These are phyloP conservation scores for Ganoderma lingzhi DNA, from an alignment of 1,284 basidiomycete species.

Conservation along the genomic window DNA sequence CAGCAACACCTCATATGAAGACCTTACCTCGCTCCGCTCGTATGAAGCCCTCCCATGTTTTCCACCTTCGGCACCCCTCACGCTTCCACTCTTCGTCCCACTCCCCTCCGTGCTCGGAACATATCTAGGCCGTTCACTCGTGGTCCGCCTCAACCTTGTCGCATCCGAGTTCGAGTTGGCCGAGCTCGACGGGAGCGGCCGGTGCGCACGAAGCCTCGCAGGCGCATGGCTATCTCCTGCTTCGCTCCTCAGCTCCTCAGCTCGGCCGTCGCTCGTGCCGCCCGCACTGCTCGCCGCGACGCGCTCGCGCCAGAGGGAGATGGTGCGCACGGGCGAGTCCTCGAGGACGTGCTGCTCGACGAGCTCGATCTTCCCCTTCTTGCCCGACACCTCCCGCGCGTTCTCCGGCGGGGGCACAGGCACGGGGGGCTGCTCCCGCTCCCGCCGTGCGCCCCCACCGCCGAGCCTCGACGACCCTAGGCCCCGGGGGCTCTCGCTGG, in stretches of 20 bases:
- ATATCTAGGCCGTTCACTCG: constrained; percentile 29
- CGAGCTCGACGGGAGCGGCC: constrained; percentile 34
- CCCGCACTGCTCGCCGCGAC: constrained; percentile 42
- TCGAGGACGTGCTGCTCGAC: constrained; percentile 45
- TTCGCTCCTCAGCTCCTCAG: constrained; percentile 11
- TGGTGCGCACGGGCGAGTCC: constrained; percentile 45
- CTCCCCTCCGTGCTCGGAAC: constrained; percentile 19
- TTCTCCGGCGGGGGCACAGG: constrained; percentile 32
- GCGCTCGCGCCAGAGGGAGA: constrained; percentile 48
- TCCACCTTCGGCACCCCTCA: constrained; percentile 20
- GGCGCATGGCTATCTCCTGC: constrained; percentile 13
- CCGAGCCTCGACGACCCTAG: constrained; percentile 14
- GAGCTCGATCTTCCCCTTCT: constrained; percentile 40
- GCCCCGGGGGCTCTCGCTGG: constrained; percentile 19
- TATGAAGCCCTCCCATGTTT: constrained; percentile 34
- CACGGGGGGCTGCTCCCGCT: constrained; percentile 9
- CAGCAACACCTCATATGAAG: neutral
- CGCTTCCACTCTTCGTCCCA: constrained; percentile 27
- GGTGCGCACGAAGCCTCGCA: constrained; percentile 24
- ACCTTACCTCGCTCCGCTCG: constrained; percentile 42
- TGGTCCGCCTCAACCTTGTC: constrained; percentile 30
- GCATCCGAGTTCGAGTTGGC: constrained; percentile 19
- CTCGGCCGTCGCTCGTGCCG: constrained; percentile 1
- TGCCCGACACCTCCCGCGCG: constrained; percentile 36
- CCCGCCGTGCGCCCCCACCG: constrained; percentile 3